phyloP scores from a whole-genome alignment of 2,329 filamentous ascomycete species.

The Diplocarpon rosae region DNA sequence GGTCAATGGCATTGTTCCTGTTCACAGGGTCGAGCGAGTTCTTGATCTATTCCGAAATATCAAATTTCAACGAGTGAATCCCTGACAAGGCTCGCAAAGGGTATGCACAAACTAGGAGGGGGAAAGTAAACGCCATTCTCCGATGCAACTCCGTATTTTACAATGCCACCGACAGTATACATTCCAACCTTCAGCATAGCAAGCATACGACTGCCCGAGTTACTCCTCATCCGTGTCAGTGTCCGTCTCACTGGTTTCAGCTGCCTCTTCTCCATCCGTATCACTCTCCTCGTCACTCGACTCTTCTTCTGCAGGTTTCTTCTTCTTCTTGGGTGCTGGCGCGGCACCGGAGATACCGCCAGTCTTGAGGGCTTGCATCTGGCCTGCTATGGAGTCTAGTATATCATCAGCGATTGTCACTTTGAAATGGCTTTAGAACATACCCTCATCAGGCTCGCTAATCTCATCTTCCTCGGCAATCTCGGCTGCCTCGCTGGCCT shows the following conservation, averaged over 20 bases:
- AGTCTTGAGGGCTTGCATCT: conserved; percentile 80
- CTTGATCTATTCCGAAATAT: no score
- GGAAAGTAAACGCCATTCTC: conserved; percentile 12
- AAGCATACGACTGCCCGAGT: conserved; percentile 5
- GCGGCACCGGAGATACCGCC: conserved; percentile 37
- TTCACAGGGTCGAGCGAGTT: not conserved
- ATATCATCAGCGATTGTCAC: conserved; percentile 3
- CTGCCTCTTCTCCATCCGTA: conserved; percentile 57
- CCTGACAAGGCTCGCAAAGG: not conserved
- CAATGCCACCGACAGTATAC: conserved; percentile 5
- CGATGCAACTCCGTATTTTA: conserved; percentile 14
- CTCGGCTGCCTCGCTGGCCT: conserved; percentile 71
- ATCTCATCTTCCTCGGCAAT: conserved; percentile 88
- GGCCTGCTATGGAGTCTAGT: conserved; percentile 75
- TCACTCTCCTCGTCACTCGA: conserved; percentile 75
- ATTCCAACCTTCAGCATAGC: conserved; percentile 1
- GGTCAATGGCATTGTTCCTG: not conserved
- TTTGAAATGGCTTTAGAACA: conserved; percentile 29
- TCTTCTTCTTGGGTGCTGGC: conserved; percentile 45
- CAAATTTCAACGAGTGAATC: not conserved
- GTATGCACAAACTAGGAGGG: conserved; percentile 2
- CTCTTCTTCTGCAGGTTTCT: conserved; percentile 36
- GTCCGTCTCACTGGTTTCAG: conserved; percentile 57
- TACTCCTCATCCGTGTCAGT: conserved; percentile 44
- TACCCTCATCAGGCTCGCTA: conserved; percentile 95